Evolutionary conservation across 208 protist genomes (phyloP).

Genomic region (Blastocrithidia nonstop): DNA sequence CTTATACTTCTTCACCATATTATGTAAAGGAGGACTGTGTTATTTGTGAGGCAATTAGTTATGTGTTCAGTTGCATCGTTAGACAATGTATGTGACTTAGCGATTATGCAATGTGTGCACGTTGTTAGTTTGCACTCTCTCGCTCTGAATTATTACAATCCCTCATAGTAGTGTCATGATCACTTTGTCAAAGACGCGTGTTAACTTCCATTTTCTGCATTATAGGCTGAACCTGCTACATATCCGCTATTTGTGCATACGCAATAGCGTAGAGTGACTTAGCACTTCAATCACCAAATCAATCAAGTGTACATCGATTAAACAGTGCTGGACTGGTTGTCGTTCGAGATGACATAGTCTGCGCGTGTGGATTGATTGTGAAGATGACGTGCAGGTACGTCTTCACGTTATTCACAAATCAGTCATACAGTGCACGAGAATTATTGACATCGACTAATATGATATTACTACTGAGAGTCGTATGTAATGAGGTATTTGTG

Average conservation of each 20-base stretch:
- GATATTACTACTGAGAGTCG: not conserved
- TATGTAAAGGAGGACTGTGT: slow-evolving; percentile 85
- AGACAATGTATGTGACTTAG: slow-evolving; percentile 89
- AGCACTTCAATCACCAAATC: slow-evolving; percentile 97
- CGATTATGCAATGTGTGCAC: slow-evolving; percentile 72
- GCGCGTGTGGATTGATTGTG: slow-evolving; percentile 97
- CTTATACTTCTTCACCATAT: no score
- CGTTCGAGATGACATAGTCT: slow-evolving; percentile 90
- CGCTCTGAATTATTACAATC: slow-evolving; percentile 24
- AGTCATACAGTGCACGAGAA: slow-evolving; percentile 72
- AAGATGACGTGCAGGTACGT: slow-evolving; percentile 98
- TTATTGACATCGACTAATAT: not conserved
- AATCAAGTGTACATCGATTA: slow-evolving; percentile 99
- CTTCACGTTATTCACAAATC: slow-evolving; percentile 93
- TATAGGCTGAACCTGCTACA: not conserved
- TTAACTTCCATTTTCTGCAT: no score
- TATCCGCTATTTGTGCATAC: slow-evolving; percentile 49
- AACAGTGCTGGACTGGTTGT: slow-evolving; percentile 97
- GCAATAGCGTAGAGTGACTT: slow-evolving; percentile 90
- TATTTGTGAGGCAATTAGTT: slow-evolving; percentile 51
- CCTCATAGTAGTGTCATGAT: not conserved
- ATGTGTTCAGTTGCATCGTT: slow-evolving; percentile 72
- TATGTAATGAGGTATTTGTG: not conserved
- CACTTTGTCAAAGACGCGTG: no score
- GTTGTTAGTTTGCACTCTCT: slow-evolving; percentile 27